Base-by-base conservation (phyloP, 371 early-diverging fungal genomes). In the Mortierella sp. region DNA sequence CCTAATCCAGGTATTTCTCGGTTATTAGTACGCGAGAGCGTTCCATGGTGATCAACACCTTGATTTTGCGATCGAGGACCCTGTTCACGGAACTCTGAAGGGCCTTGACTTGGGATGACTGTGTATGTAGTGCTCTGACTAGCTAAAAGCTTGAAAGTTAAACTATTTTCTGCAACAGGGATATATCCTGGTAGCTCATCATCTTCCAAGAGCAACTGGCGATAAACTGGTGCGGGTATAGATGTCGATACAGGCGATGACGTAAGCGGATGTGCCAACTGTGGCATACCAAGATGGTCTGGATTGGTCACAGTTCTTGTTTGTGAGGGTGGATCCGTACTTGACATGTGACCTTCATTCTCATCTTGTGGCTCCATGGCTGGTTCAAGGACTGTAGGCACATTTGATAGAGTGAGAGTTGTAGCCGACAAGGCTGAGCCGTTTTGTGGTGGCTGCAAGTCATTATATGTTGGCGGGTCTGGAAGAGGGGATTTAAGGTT, bases 131-230 rank as follows among this genome's bases (percentile, higher is more conserved):
- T 72, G n/a, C 73, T 69, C 54, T 62, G 65, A 14, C 40, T 45
- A 3, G 47, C 70, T 9, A 62, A 65, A 26, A 78, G 69, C 24
- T 51, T 61, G 73, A 78, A 78, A 4, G 69, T 68, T 12, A 61
- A 51, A 2, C 43, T 59, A 28, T 28, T 22, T 11, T 66, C 62
- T 4, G 73, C 35, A 6, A 73, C 32, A 2, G 66, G 55, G n/a
- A 66, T 62, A 12, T 78, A 78, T 28, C 54, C 70, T 22, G 78
- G 73, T 9, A 78, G 40, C 32, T 78, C 78, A 30, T 73, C 78
- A 18, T 78, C 73, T 24, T 72, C 72, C 67, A 66, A 20, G 35
- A 70, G 64, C 3, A 67, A 60, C 12, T 68, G 77, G 11, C 68
- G 72, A 57, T 45, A 62, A 4, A 35, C 26, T 37, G 62, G 26